A percentile compares a stretch with the other conserved stretches of the same genome.
phyloP scores from a whole-genome alignment of 805 yeast species.

The Priceomyces castillae region DNA sequence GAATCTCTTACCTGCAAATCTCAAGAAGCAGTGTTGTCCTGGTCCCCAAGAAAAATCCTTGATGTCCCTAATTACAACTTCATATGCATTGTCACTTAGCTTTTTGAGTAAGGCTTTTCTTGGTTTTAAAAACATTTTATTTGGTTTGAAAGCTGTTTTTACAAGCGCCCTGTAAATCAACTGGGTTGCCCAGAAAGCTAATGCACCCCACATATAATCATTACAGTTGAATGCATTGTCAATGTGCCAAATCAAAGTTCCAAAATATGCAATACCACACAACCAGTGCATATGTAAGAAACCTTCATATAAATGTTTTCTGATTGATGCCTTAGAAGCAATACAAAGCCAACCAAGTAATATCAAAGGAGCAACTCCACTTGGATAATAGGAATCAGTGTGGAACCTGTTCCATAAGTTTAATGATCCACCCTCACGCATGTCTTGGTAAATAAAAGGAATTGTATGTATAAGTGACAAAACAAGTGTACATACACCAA shows the following conservation, averaged over 20 bases:
- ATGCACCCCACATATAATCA: slow-evolving; percentile 48
- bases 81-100: slow-evolving; percentile 25
- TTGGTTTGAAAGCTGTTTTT: slow-evolving; percentile 48
- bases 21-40: slow-evolving; percentile 54
- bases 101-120: slow-evolving; percentile 31
- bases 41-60: slow-evolving; percentile 45
- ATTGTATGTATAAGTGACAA: slow-evolving; percentile 49
- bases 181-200: slow-evolving; percentile 52
- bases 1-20: slow-evolving; percentile 44
- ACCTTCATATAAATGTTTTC: slow-evolving; percentile 43
- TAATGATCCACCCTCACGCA: slow-evolving; percentile 48
- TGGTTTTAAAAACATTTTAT: slow-evolving; percentile 36
- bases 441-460: slow-evolving; percentile 47
- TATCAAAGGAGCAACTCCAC: slow-evolving; percentile 51
- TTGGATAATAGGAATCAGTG: slow-evolving; percentile 20
- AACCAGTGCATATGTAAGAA: slow-evolving; percentile 56
- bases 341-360: slow-evolving; percentile 44
- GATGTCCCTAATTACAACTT: slow-evolving; percentile 34
- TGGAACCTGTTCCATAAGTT: slow-evolving; percentile 14
- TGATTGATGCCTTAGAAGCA: slow-evolving; percentile 38
- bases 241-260: slow-evolving; percentile 46
- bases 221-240: slow-evolving; percentile 31
- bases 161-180: slow-evolving; percentile 44
- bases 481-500: slow-evolving; percentile 40
- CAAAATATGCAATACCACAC: slow-evolving; percentile 47